These are phyloP conservation scores for Petrea volubilis DNA, from an alignment of 257 asterid species.

Conservation along the genomic window DNA sequence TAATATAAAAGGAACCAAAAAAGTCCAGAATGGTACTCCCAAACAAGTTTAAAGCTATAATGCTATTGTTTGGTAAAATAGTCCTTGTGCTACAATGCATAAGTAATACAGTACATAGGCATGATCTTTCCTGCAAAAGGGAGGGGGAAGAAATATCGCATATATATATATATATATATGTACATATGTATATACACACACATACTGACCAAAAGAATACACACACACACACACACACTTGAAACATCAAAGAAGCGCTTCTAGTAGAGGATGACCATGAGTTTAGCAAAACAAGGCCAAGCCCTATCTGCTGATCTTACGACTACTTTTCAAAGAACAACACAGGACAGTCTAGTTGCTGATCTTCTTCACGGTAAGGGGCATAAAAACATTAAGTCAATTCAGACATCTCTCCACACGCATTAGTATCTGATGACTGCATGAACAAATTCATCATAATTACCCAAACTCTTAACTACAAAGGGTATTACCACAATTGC, in stretches of 20 bases:
- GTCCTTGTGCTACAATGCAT: neutral
- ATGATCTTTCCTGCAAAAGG: neutral
- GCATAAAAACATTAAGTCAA: neutral
- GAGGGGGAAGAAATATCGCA: no score
- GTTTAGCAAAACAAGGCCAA: neutral
- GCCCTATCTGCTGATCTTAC: neutral
- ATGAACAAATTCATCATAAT: neutral
- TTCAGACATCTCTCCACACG: neutral
- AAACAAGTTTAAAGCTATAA: neutral
- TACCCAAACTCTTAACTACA: neutral
- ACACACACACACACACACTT: neutral
- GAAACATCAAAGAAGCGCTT: neutral
- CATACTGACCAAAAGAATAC: no score
- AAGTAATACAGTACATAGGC: neutral
- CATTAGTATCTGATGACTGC: neutral
- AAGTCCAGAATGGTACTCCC: neutral
- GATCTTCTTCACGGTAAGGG: neutral
- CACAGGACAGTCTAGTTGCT: neutral
- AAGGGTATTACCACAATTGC: neutral
- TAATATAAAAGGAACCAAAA: conserved; percentile 10
- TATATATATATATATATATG: no score
- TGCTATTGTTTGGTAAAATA: neutral
- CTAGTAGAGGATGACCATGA: neutral
- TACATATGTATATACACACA: no score
- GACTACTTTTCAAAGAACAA: neutral